Evolutionary conservation across 2,329 filamentous ascomycete species (phyloP).

Genomic region (Ceratocystis cubensis): DNA sequence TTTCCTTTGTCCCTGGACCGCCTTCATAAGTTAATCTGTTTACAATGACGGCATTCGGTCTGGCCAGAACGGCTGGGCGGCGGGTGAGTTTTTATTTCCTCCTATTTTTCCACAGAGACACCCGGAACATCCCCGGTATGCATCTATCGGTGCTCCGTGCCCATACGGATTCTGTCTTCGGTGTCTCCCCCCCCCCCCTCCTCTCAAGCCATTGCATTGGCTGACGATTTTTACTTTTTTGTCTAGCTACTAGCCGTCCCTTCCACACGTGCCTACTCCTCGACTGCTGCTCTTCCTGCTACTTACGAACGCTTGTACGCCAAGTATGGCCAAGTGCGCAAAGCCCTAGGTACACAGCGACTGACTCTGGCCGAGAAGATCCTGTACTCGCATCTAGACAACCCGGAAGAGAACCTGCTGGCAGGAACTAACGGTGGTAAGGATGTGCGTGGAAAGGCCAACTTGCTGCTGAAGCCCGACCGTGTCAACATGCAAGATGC

Average conservation of each 20-base stretch:
- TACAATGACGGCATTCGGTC: constrained; percentile 40
- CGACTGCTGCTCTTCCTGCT: constrained; percentile 40
- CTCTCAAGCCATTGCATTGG: not conserved
- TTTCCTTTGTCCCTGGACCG: not conserved
- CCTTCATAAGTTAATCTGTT: not conserved
- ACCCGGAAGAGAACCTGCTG: constrained; percentile 76
- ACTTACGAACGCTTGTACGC: constrained; percentile 72
- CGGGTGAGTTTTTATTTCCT: constrained; percentile 33
- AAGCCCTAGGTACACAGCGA: constrained; percentile 52
- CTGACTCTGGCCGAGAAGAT: constrained; percentile 97
- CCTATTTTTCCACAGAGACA: constrained; percentile 12
- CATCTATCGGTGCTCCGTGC: not conserved
- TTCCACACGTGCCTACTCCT: constrained; percentile 30
- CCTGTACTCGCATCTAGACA: constrained; percentile 87
- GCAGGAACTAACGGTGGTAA: constrained; percentile 71
- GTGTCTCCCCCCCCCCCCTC: not conserved
- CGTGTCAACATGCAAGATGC: constrained; percentile 98
- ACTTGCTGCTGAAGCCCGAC: constrained; percentile 93
- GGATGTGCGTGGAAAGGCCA: constrained; percentile 73
- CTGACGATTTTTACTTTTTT: not conserved
- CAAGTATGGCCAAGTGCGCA: constrained; percentile 61
- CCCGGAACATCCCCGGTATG: not conserved
- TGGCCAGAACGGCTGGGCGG: constrained; percentile 38
- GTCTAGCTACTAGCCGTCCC: constrained; percentile 21
- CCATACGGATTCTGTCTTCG: not conserved